phyloP scores from a whole-genome alignment of 306 rosid genomes.

The Citrullus mucosospermus region DNA sequence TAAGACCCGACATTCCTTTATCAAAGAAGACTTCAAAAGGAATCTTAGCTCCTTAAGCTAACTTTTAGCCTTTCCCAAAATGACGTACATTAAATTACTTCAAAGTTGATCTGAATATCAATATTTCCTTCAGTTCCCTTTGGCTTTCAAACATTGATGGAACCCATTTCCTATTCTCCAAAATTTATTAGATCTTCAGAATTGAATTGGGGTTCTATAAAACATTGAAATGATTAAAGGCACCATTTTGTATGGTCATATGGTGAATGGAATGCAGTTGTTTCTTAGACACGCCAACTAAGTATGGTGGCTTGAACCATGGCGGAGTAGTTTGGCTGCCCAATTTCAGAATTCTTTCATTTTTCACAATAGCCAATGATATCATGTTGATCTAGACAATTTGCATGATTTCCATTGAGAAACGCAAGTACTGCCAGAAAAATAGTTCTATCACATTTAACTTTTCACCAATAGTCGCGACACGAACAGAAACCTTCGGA shows the following conservation, averaged over 20 bases:
- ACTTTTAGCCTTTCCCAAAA: neutral
- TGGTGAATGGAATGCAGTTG: too few species aligned
- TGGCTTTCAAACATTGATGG: neutral
- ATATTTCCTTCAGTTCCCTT: neutral
- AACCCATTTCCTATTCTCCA: neutral
- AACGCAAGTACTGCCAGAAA: neutral
- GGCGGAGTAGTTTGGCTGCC: neutral
- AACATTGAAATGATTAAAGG: neutral
- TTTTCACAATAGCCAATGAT: neutral
- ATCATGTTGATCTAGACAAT: neutral
- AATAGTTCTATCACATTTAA: neutral
- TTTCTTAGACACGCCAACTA: neutral
- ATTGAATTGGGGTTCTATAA: neutral
- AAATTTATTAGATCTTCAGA: neutral
- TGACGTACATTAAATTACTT: neutral
- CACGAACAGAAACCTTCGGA: conserved; percentile 5
- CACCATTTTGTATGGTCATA: neutral
- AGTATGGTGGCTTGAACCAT: neutral
- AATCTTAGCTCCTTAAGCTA: neutral
- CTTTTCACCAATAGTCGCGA: neutral
- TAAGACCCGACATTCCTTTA: neutral
- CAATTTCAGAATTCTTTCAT: neutral
- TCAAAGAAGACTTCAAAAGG: neutral
- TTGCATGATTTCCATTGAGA: neutral
- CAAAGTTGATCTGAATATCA: neutral